Conservation (phyloP, 176 grass and related monocot species). For the Ensete glaucum region DNA sequence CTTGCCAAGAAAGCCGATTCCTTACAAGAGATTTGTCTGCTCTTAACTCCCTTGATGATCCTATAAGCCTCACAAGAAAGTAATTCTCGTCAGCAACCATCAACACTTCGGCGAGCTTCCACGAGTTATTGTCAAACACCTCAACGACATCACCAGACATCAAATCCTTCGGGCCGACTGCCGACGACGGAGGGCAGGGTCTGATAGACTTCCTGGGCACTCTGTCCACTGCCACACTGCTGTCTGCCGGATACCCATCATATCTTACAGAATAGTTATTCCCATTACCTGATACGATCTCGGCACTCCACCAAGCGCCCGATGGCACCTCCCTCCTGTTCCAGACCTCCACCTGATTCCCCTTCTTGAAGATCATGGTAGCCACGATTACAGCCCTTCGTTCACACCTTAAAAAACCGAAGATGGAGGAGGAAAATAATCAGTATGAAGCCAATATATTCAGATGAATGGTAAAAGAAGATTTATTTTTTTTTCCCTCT, state of each 20-base stretch:
- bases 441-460: background rate
- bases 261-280: conserved; percentile 53
- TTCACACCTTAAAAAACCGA: background rate
- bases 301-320: conserved; percentile 51
- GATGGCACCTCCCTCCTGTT: conserved; percentile 32
- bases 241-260: conserved; percentile 12
- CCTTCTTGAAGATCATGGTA: conserved; percentile 56
- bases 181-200: conserved; percentile 26
- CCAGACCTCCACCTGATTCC: conserved; percentile 53
- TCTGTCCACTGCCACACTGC: conserved; percentile 28
- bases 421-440: background rate
- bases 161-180: conserved; percentile 27
- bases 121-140: conserved; percentile 57
- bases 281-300: conserved; percentile 75
- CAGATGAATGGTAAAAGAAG: background rate
- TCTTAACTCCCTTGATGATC: conserved; percentile 41
- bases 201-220: conserved; percentile 54
- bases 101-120: conserved; percentile 56
- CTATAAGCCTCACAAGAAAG: conserved; percentile 48
- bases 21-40: conserved; percentile 39
- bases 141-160: conserved; percentile 37
- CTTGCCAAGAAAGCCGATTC: conserved; percentile 49
- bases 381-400: background rate
- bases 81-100: conserved; percentile 32
- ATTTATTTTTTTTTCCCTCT: too few relatives aligned